Percentiles rank a stretch among this genome's conserved stretches.
Conservation (phyloP, 108 stramenopile species). For the Stephanodiscus minutulus region DNA sequence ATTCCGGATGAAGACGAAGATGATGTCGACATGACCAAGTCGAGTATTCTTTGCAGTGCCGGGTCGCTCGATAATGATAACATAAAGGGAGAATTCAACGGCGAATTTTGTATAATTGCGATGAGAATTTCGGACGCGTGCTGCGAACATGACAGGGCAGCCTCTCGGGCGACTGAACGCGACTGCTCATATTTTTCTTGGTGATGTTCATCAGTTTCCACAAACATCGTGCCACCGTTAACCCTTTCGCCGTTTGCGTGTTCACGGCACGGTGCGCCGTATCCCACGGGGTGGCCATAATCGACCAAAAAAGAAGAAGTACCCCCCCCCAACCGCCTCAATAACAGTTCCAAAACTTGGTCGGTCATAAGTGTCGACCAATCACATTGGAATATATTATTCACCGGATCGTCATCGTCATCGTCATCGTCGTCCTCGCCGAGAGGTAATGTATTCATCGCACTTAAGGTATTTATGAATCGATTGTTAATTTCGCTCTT, state of each 20-base stretch:
- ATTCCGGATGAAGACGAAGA: constrained; percentile 21
- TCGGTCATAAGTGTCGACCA: constrained; percentile 55
- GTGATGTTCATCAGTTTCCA: background rate
- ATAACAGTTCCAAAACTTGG: constrained; percentile 60
- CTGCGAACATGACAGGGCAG: constrained; percentile 43
- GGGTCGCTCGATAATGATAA: constrained; percentile 63
- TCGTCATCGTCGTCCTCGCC: constrained; percentile 48
- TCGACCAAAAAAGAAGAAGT: constrained; percentile 38
- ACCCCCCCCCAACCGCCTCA: constrained; percentile 54
- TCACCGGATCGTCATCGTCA: constrained; percentile 53
- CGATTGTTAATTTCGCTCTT: background rate
- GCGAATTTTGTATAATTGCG: constrained; percentile 84
- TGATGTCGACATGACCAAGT: constrained; percentile 9
- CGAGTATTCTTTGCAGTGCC: constrained; percentile 55
- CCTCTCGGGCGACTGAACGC: constrained; percentile 30
- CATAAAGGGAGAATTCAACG: constrained; percentile 65
- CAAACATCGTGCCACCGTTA: background rate
- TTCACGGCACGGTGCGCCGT: constrained; percentile 1
- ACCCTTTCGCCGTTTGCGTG: background rate
- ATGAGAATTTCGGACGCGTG: constrained; percentile 86
- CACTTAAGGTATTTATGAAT: background rate
- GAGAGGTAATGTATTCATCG: no score
- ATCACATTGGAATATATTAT: constrained; percentile 61
- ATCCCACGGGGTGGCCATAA: constrained; percentile 44
- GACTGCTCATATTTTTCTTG: constrained; percentile 21